phyloP scores from a whole-genome alignment of 2,329 filamentous ascomycete species.

The Xylariaceae sp. region DNA sequence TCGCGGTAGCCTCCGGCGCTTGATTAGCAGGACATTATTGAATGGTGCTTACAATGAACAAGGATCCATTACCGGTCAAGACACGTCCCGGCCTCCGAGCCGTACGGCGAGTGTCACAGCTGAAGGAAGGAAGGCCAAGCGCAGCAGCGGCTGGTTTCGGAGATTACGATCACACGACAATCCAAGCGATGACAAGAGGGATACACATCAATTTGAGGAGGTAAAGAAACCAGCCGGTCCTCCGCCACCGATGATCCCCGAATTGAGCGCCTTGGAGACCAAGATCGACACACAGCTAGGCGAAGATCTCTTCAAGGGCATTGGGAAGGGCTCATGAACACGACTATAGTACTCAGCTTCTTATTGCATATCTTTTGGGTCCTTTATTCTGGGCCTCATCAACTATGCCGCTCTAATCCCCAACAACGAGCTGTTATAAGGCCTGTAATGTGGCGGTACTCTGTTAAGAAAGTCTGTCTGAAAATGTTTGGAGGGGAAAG shows the following conservation, averaged over 20 bases:
- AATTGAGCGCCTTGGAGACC: constrained; percentile 59
- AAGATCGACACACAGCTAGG: constrained; percentile 55
- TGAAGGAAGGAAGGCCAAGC: constrained; percentile 61
- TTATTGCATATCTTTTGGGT: not conserved
- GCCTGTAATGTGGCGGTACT: constrained; percentile 30
- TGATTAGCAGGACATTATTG: constrained; percentile 62
- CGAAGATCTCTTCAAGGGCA: constrained; percentile 63
- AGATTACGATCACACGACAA: constrained; percentile 52
- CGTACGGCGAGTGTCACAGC: constrained; percentile 54
- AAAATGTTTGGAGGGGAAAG: constrained; percentile 31
- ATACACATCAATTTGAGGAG: constrained; percentile 51
- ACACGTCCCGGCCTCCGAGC: constrained; percentile 54
- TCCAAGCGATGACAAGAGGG: constrained; percentile 45
- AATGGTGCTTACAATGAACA: constrained; percentile 58
- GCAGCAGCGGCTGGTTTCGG: constrained; percentile 65
- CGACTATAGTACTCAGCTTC: not conserved
- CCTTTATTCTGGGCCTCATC: constrained; percentile 1
- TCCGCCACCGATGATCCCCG: constrained; percentile 66
- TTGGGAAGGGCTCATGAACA: constrained; percentile 38
- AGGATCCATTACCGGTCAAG: constrained; percentile 44
- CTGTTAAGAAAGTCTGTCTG: constrained; percentile 25
- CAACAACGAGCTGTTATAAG: constrained; percentile 32
- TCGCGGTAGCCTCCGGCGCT: constrained; percentile 62
- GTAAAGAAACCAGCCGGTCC: constrained; percentile 52
- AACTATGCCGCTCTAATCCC: constrained; percentile 27